A percentile compares a stretch with the other conserved stretches of the same genome.
These are phyloP conservation scores for Zygoascus tannicola DNA, from an alignment of 805 yeast genomes.

Conservation along the genomic window DNA sequence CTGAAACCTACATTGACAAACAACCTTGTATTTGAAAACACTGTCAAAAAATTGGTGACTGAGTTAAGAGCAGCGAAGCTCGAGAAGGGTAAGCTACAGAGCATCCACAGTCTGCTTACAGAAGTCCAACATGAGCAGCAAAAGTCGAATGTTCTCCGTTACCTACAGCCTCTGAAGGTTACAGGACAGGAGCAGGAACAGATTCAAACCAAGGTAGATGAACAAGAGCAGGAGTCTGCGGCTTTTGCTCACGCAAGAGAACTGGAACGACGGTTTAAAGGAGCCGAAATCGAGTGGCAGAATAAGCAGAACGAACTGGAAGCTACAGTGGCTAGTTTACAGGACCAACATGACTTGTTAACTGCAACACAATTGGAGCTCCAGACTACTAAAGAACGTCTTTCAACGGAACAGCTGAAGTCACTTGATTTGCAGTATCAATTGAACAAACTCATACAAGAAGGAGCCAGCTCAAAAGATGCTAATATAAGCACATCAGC, in stretches of 20 bases:
- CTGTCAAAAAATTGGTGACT: slow-evolving; percentile 27
- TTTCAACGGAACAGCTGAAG: not conserved
- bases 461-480: not conserved
- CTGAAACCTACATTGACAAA: slow-evolving; percentile 25
- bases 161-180: not conserved
- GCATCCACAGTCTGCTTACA: slow-evolving; percentile 22
- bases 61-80: slow-evolving; percentile 27
- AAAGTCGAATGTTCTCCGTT: slow-evolving; percentile 9
- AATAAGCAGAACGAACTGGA: not conserved
- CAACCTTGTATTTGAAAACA: slow-evolving; percentile 25
- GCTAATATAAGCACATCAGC: not conserved
- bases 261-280: not conserved
- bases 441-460: not conserved
- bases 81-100: slow-evolving; percentile 28
- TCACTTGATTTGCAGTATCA: not conserved
- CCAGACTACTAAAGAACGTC: not conserved
- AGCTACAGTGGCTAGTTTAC: not conserved
- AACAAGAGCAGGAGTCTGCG: not conserved
- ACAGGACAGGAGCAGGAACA: slow-evolving; percentile 1
- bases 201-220: not conserved
- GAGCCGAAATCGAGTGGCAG: not conserved
- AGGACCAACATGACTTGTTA: not conserved
- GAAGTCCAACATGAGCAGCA: slow-evolving; percentile 22
- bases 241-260: not conserved
- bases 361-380: not conserved